These are phyloP conservation scores for Deinandra increscens DNA, from an alignment of 129 eudicot species.

Conservation along the genomic window DNA sequence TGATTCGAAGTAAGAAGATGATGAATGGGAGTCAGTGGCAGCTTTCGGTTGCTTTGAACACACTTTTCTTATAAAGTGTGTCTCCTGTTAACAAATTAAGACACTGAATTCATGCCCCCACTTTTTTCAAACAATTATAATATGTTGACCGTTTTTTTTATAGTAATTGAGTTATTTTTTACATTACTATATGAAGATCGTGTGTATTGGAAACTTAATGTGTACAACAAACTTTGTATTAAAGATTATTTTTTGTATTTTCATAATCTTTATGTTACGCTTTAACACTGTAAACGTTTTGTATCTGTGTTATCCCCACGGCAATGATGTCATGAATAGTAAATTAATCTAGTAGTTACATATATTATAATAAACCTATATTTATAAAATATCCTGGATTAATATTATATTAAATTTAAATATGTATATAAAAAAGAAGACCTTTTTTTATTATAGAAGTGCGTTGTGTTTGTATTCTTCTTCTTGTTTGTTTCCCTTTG, in stretches of 20 bases:
- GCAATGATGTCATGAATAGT: no score
- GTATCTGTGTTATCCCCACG: no score
- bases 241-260: no score
- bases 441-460: neutral
- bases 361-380: neutral
- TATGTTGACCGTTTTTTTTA: neutral
- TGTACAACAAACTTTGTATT: no score
- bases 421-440: neutral
- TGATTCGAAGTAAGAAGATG: slow-evolving; percentile 19
- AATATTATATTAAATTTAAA: neutral
- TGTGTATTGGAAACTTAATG: no score
- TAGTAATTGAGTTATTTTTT: no score
- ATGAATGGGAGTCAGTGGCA: slow-evolving; percentile 24
- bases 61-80: slow-evolving; percentile 22
- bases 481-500: neutral
- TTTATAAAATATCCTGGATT: neutral
- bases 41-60: slow-evolving; percentile 34
- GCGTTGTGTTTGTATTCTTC: neutral
- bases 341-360: no score
- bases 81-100: slow-evolving; percentile 15
- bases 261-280: no score
- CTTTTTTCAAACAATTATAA: neutral
- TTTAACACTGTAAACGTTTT: no score
- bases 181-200: no score
- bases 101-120: neutral